phyloP scores from a whole-genome alignment of 1,139 yeast species.

The Diutina siamensis region DNA sequence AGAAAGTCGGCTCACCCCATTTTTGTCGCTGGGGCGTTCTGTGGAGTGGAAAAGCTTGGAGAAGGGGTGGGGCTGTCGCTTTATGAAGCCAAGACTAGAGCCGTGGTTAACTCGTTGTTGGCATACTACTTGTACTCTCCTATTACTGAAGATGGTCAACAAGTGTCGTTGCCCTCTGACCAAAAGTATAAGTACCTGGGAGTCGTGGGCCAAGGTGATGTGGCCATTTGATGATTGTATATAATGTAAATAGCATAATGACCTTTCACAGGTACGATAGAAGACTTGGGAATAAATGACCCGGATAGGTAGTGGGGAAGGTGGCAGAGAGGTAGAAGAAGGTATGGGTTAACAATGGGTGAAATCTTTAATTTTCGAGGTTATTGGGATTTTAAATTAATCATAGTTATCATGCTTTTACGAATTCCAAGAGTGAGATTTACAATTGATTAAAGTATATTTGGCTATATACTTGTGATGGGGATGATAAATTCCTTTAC shows the following conservation, averaged over 20 bases:
- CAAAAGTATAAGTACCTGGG: conserved; percentile 32
- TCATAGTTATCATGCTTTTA: too few species aligned
- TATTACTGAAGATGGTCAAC: conserved; percentile 30
- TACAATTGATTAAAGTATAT: too few species aligned
- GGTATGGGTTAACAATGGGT: too few species aligned
- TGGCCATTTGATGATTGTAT: conserved; percentile 19
- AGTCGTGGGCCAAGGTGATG: conserved; percentile 44
- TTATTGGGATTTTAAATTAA: too few species aligned
- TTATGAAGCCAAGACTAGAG: conserved; percentile 85
- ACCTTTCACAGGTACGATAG: neutral
- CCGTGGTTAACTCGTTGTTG: conserved; percentile 83
- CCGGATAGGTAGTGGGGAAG: too few species aligned
- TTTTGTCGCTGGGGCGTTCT: conserved; percentile 83
- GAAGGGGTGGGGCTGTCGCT: conserved; percentile 94
- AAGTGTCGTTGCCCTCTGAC: conserved; percentile 51
- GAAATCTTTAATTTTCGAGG: too few species aligned
- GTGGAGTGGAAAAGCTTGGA: conserved; percentile 74
- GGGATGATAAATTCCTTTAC: too few species aligned
- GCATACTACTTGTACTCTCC: conserved; percentile 90
- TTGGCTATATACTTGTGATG: too few species aligned
- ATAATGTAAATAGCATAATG: conserved; percentile 5
- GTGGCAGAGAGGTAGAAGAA: too few species aligned
- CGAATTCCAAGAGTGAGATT: too few species aligned
- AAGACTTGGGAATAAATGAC: neutral
- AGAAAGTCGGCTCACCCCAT: conserved; percentile 76